phyloP scores from a whole-genome alignment of 805 yeast species.

The Yarrowia divulgata region DNA sequence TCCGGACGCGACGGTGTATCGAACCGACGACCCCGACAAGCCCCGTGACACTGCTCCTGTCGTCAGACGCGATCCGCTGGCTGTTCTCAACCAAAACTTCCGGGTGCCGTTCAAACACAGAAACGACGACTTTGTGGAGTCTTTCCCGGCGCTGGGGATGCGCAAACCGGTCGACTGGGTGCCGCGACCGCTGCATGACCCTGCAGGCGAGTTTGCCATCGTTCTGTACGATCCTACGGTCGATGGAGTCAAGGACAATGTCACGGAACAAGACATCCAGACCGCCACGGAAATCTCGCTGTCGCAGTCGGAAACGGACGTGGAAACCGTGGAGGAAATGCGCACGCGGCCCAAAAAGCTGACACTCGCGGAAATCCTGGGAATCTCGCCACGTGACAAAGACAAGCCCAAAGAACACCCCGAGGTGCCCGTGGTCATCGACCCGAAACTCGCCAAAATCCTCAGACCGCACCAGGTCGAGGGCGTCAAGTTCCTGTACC shows the following conservation, averaged over 20 bases:
- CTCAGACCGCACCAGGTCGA: constrained; percentile 96
- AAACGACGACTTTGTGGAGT: constrained; percentile 15
- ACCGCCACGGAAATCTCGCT: constrained; percentile 43
- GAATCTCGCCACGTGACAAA: constrained; percentile 56
- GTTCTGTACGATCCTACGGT: constrained; percentile 95
- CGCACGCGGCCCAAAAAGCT: constrained; percentile 43
- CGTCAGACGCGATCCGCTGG: constrained; percentile 20
- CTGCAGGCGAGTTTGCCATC: constrained; percentile 89
- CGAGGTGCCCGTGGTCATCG: constrained; percentile 94
- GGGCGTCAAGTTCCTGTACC: constrained; percentile 88
- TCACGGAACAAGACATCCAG: constrained; percentile 45
- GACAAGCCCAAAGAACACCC: constrained; percentile 65
- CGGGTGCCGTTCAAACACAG: constrained; percentile 23
- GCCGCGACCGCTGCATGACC: constrained; percentile 96
- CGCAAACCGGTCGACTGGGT: constrained; percentile 67
- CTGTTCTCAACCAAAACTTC: constrained; percentile 31
- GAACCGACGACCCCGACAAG: not conserved
- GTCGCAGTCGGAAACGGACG: constrained; percentile 48
- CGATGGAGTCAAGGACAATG: constrained; percentile 54
- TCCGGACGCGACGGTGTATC: not conserved
- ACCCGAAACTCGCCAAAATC: constrained; percentile 82
- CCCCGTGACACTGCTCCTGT: not conserved
- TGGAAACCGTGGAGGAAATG: constrained; percentile 47
- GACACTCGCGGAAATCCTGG: constrained; percentile 79
- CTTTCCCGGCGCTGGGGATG: constrained; percentile 78